A percentile compares a stretch with the other conserved stretches of the same genome.
phyloP scores from a whole-genome alignment of 164 flowering plant species.

The Brasenia schreberi region DNA sequence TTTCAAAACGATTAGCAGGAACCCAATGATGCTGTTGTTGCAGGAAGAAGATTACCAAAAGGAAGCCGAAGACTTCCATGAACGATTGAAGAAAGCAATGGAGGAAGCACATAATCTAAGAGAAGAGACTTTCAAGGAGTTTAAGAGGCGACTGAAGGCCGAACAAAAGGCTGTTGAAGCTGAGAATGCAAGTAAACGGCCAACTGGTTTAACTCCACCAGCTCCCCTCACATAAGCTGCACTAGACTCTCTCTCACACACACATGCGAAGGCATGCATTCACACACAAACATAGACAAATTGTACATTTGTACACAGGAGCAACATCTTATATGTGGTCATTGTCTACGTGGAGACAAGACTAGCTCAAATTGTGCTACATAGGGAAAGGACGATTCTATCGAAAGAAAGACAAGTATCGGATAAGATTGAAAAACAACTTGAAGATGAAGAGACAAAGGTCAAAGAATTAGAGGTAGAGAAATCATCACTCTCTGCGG shows the following conservation, averaged over 20 bases:
- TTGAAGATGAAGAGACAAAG: slow-evolving; percentile 26
- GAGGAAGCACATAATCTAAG: slow-evolving; percentile 35
- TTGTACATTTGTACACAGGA: no score
- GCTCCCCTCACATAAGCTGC: neutral
- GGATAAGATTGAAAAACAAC: slow-evolving; percentile 21
- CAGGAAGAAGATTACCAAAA: slow-evolving; percentile 27
- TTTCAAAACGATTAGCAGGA: neutral
- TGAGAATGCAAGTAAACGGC: slow-evolving; percentile 9
- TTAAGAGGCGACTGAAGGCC: slow-evolving; percentile 43
- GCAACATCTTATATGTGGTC: no score
- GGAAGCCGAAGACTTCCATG: slow-evolving; percentile 24
- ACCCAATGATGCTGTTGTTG: neutral
- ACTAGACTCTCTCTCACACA: neutral
- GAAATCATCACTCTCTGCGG: slow-evolving; percentile 30
- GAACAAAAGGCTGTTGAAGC: slow-evolving; percentile 60
- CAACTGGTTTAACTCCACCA: neutral
- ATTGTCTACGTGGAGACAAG: slow-evolving; percentile 13
- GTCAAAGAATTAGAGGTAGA: slow-evolving; percentile 27
- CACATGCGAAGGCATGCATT: no score
- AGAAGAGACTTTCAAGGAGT: slow-evolving; percentile 49
- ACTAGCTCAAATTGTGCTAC: slow-evolving; percentile 33
- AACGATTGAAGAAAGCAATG: slow-evolving; percentile 38
- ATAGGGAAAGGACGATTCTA: no score
- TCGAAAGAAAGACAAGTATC: slow-evolving; percentile 13
- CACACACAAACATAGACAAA: no score